Conservation (phyloP, 192 early-diverging fungal species). For the Backusella australiensis region DNA sequence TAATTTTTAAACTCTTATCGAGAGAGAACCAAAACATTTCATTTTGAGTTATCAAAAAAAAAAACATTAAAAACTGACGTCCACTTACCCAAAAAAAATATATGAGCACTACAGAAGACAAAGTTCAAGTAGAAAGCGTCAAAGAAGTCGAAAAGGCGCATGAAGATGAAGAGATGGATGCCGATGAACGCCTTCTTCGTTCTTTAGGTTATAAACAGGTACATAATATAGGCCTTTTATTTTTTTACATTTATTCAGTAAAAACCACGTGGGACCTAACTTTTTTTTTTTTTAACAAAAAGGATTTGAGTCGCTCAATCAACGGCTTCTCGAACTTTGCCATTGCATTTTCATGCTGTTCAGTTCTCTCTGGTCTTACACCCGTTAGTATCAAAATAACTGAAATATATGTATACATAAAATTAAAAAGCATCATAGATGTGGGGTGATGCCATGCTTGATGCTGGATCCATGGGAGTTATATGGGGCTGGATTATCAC, state of each 20-base stretch:
- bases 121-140: neutral
- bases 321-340: conserved; percentile 52
- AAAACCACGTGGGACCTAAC: neutral
- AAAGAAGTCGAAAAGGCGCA: neutral
- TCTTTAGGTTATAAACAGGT: conserved; percentile 35
- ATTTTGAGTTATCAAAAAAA: neutral
- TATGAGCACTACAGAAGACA: conserved; percentile 4
- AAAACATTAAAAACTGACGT: neutral
- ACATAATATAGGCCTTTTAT: neutral
- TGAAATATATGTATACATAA: neutral
- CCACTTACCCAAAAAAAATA: neutral
- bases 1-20: neutral
- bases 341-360: conserved; percentile 53
- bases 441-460: conserved; percentile 44
- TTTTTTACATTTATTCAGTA: neutral
- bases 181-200: conserved; percentile 25
- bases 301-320: conserved; percentile 51
- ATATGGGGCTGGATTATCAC: conserved; percentile 56
- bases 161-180: conserved; percentile 12
- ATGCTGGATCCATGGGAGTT: conserved; percentile 47
- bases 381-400: conserved; percentile 30
- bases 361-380: conserved; percentile 49
- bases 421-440: conserved; percentile 12
- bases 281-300: neutral
- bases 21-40: neutral